A percentile compares a stretch with the other conserved stretches of the same genome.
Evolutionary conservation across 768 basidiomycete genomes (phyloP).

Genomic region (Coprinopsis strossmayeri): DNA sequence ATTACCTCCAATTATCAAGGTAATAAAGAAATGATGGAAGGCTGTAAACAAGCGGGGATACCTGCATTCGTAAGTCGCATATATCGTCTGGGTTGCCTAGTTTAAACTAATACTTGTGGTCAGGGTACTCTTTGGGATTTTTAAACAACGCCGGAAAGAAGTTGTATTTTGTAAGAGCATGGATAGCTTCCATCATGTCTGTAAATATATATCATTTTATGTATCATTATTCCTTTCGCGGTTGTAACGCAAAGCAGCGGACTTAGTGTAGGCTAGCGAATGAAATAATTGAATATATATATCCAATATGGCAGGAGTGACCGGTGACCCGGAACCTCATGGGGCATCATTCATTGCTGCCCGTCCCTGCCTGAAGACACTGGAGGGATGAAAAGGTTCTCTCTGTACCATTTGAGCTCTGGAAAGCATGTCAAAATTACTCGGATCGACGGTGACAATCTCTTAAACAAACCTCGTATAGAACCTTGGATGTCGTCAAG

Average conservation of each 20-base stretch:
- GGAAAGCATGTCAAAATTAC: background rate
- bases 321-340: too few species aligned
- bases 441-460: background rate
- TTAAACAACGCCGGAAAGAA: slow-evolving; percentile 23
- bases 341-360: background rate
- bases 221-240: slow-evolving; percentile 8
- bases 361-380: background rate
- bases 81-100: background rate
- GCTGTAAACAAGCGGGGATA: slow-evolving; percentile 65
- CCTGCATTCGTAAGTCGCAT: slow-evolving; percentile 49
- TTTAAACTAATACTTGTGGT: background rate
- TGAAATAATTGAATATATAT: too few species aligned
- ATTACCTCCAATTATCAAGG: slow-evolving; percentile 77
- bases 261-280: too few species aligned
- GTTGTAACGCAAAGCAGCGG: background rate
- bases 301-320: too few species aligned
- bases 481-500: slow-evolving; percentile 76
- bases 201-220: slow-evolving; percentile 5
- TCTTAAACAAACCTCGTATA: slow-evolving; percentile 50
- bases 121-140: slow-evolving; percentile 75
- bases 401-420: slow-evolving; percentile 80
- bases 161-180: too few species aligned
- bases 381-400: slow-evolving; percentile 56
- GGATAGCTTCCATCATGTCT: too few species aligned
- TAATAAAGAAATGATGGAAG: slow-evolving; percentile 79